Percentiles rank a stretch among this genome's conserved stretches.
Evolutionary conservation across 305 asterid species (phyloP).

Genomic region (Fraxinus paxiana): DNA sequence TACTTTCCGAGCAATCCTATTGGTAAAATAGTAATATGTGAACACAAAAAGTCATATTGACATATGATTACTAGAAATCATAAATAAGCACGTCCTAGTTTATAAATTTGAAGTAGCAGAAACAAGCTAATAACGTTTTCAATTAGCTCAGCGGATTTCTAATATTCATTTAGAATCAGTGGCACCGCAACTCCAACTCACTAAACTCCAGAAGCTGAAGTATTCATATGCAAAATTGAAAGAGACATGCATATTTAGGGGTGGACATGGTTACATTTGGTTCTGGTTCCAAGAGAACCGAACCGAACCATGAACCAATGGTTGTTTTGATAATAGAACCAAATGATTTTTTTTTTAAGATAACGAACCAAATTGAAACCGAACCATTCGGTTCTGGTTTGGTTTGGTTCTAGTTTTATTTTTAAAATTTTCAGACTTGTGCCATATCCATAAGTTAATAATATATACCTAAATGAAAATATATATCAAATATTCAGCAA

Average conservation of each 20-base stretch:
- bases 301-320: not conserved
- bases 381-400: not conserved
- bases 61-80: constrained; percentile 4
- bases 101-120: constrained; percentile 5
- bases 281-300: too few species aligned
- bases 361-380: not conserved
- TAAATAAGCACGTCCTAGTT: not conserved
- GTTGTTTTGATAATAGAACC: not conserved
- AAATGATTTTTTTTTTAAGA: not conserved
- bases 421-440: not conserved
- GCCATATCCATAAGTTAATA: not conserved
- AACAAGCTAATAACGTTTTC: constrained; percentile 4
- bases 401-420: not conserved
- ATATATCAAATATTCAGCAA: not conserved
- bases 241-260: not conserved
- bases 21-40: not conserved
- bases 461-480: too few species aligned
- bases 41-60: constrained; percentile 12
- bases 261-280: not conserved
- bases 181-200: not conserved
- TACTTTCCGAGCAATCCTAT: constrained; percentile 57
- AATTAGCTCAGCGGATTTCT: not conserved
- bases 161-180: not conserved
- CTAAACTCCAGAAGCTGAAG: not conserved
- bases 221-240: not conserved